Evolutionary conservation across 2,329 filamentous ascomycete genomes (phyloP).

Genomic region (Fusarium humuli): DNA sequence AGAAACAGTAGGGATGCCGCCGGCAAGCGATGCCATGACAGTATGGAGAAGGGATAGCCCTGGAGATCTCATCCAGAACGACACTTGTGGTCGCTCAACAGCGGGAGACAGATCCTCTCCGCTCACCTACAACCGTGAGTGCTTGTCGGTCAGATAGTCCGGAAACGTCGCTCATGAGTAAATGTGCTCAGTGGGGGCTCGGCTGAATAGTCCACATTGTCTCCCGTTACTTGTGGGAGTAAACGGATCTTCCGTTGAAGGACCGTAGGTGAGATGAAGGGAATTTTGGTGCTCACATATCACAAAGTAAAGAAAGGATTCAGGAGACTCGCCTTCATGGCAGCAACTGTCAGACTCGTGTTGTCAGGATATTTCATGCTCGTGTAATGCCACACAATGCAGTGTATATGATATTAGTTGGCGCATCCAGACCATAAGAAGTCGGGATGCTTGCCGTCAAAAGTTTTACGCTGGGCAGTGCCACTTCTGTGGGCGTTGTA

Average conservation of each 20-base stretch:
- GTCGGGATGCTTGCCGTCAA: conserved; percentile 32
- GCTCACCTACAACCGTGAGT: conserved; percentile 26
- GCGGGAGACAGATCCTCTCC: conserved; percentile 39
- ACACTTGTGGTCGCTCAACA: conserved; percentile 37
- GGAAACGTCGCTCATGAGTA: conserved; percentile 30
- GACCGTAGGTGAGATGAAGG: conserved; percentile 24
- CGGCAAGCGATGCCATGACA: conserved; percentile 36
- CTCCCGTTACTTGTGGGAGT: conserved; percentile 17
- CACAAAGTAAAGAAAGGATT: conserved; percentile 15
- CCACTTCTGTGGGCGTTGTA: conserved; percentile 26
- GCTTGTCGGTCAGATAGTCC: conserved; percentile 21
- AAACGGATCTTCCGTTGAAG: conserved; percentile 23
- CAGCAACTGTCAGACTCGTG: conserved; percentile 33
- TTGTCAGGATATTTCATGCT: conserved; percentile 31
- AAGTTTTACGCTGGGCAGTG: conserved; percentile 15
- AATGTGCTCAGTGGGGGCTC: conserved; percentile 1
- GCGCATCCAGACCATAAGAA: conserved; percentile 12
- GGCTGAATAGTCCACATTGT: conserved; percentile 16
- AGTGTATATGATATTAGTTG: conserved; percentile 32
- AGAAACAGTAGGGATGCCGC: conserved; percentile 26
- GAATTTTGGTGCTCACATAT: conserved; percentile 20
- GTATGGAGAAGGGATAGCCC: conserved; percentile 28
- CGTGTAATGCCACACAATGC: conserved; percentile 36
- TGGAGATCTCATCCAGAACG: conserved; percentile 40
- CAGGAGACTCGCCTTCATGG: conserved; percentile 6